phyloP scores from a whole-genome alignment of 108 stramenopile species.

The Cyclotella cryptica region DNA sequence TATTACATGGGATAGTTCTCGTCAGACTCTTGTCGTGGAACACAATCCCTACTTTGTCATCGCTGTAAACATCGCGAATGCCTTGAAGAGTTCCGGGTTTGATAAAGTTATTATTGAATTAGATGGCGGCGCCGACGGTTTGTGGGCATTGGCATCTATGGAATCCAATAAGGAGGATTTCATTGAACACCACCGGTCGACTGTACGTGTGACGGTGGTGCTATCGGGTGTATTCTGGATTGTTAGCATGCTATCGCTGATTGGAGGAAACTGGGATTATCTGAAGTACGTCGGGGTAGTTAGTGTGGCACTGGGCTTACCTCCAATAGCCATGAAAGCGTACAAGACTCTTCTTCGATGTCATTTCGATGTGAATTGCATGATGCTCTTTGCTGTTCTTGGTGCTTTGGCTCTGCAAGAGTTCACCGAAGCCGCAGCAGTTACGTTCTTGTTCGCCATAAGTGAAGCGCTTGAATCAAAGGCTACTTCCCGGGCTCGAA shows the following conservation, averaged over 20 bases:
- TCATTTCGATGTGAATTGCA: conserved; percentile 77
- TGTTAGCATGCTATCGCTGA: conserved; percentile 66
- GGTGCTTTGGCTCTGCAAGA: conserved; percentile 84
- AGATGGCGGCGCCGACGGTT: conserved; percentile 44
- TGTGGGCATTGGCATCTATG: conserved; percentile 39
- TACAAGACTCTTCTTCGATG: conserved; percentile 52
- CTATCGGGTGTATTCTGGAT: conserved; percentile 67
- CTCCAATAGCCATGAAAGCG: conserved; percentile 72
- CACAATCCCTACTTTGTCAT: conserved; percentile 50
- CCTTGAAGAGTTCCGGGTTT: conserved; percentile 29
- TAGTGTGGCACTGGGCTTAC: conserved; percentile 68
- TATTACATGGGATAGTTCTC: conserved; percentile 28
- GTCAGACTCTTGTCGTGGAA: conserved; percentile 46
- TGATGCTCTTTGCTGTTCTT: conserved; percentile 82
- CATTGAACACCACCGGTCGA: conserved; percentile 25
- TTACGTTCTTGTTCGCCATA: conserved; percentile 79
- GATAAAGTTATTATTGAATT: conserved; percentile 7
- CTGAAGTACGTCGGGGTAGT: conserved; percentile 69
- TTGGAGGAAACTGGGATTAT: conserved; percentile 69
- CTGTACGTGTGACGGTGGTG: conserved; percentile 45
- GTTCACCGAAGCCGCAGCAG: conserved; percentile 82
- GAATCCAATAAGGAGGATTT: conserved; percentile 7
- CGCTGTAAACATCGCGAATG: conserved; percentile 34
- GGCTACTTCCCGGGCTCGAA: conserved; percentile 74
- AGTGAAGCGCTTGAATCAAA: conserved; percentile 76